Evolutionary conservation across 2,329 filamentous ascomycete species (phyloP).

Genomic region (Leptographium lundbergii): DNA sequence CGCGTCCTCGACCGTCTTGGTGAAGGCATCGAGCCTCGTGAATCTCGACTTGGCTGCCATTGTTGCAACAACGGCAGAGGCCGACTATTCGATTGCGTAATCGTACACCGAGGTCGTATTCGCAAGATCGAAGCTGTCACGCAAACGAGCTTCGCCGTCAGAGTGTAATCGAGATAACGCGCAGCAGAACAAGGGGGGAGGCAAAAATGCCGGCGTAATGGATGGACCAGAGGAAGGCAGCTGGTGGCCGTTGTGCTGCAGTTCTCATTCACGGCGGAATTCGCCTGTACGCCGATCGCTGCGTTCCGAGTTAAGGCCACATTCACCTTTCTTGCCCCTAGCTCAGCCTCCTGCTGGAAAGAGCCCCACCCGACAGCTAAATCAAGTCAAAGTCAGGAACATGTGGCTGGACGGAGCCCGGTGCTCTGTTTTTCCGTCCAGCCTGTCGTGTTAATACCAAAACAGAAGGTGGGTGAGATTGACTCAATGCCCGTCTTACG

Average conservation of each 20-base stretch:
- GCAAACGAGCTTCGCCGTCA: background rate
- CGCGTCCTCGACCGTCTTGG: slow-evolving; percentile 97
- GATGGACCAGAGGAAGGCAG: background rate
- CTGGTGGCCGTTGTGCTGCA: background rate
- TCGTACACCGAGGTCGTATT: background rate
- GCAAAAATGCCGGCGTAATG: background rate
- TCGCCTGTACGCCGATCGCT: background rate
- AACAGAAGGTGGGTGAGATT: background rate
- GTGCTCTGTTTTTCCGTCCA: slow-evolving; percentile 3
- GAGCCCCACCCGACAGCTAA: background rate
- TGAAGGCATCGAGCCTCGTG: slow-evolving; percentile 94
- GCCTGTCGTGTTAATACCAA: background rate
- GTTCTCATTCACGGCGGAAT: background rate
- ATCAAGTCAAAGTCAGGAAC: slow-evolving; percentile 7
- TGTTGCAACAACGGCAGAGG: slow-evolving; percentile 6
- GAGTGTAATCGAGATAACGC: background rate
- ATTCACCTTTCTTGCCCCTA: background rate
- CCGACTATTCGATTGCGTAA: background rate
- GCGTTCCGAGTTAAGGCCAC: background rate
- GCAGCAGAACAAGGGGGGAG: background rate
- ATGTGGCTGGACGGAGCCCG: background rate
- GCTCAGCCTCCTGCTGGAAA: background rate
- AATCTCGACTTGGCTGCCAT: slow-evolving; percentile 93
- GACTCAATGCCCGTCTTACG: no score
- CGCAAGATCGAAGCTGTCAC: background rate